Conservation (phyloP, 495 filamentous ascomycete genomes). For the Echria macrotheca region DNA sequence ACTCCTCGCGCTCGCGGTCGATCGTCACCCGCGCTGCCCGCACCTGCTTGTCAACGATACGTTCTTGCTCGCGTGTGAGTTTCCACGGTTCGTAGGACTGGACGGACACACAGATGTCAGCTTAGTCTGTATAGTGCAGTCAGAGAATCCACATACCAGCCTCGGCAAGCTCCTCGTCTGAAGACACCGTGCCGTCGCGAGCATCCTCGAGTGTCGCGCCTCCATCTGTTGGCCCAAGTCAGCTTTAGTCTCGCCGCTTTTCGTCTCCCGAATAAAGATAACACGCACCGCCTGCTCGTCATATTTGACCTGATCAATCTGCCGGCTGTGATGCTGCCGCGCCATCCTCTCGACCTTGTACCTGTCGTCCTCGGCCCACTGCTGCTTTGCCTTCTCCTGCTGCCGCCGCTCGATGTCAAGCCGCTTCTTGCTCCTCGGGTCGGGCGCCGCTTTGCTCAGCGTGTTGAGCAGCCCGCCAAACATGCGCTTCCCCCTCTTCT, state of each 20-base stretch:
- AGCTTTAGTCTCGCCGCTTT: slow-evolving; percentile 15
- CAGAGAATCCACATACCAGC: slow-evolving; percentile 50
- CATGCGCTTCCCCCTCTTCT: slow-evolving; percentile 78
- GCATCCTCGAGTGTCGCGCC: slow-evolving; percentile 65
- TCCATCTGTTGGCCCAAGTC: slow-evolving; percentile 58
- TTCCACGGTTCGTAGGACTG: slow-evolving; percentile 93
- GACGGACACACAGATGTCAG: slow-evolving; percentile 21
- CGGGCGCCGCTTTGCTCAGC: slow-evolving; percentile 72
- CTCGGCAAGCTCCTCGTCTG: slow-evolving; percentile 67
- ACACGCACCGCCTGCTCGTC: slow-evolving; percentile 69
- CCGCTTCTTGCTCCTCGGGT: slow-evolving; percentile 62
- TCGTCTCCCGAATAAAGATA: neutral
- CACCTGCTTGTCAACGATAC: slow-evolving; percentile 43
- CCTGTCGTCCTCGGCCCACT: slow-evolving; percentile 61
- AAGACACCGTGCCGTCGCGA: slow-evolving; percentile 68
- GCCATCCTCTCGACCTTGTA: slow-evolving; percentile 58
- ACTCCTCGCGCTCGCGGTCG: slow-evolving; percentile 40
- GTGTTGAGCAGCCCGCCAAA: slow-evolving; percentile 87
- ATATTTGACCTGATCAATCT: slow-evolving; percentile 67
- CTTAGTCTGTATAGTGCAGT: neutral
- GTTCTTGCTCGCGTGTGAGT: slow-evolving; percentile 49
- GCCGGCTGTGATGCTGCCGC: slow-evolving; percentile 52
- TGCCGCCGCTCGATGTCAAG: slow-evolving; percentile 87
- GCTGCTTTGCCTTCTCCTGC: slow-evolving; percentile 72
- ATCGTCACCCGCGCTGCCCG: slow-evolving; percentile 41